A percentile compares a stretch with the other conserved stretches of the same genome.
Evolutionary conservation across 2,329 filamentous ascomycete genomes (phyloP).

Genomic region (Fusarium beomiforme): DNA sequence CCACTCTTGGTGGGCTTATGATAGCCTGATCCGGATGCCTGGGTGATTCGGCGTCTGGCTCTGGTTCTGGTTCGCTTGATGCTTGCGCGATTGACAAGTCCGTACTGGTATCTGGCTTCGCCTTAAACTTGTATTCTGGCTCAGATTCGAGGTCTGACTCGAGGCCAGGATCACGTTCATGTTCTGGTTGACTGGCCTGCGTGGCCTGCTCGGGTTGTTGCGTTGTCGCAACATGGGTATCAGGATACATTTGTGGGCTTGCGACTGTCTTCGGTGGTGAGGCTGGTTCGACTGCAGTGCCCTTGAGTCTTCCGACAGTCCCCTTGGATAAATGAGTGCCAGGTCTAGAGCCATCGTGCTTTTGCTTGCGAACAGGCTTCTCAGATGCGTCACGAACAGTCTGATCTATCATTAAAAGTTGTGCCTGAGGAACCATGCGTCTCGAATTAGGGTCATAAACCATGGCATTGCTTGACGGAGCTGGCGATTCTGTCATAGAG

Average conservation of each 20-base stretch:
- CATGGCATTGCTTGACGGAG: slow-evolving; percentile 54
- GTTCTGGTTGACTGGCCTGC: not conserved
- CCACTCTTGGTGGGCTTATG: not conserved
- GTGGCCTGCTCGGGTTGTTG: slow-evolving; percentile 2
- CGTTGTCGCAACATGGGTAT: not conserved
- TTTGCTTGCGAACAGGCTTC: slow-evolving; percentile 53
- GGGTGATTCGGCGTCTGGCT: not conserved
- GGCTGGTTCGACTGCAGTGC: slow-evolving; percentile 54
- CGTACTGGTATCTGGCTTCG: not conserved
- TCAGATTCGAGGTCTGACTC: slow-evolving; percentile 27
- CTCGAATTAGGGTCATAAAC: slow-evolving; percentile 74
- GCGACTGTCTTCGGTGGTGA: slow-evolving; percentile 41
- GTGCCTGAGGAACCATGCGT: slow-evolving; percentile 64
- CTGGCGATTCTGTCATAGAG: slow-evolving; percentile 53
- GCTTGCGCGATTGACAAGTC: not conserved
- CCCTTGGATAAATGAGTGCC: slow-evolving; percentile 62
- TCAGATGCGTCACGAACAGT: slow-evolving; percentile 52
- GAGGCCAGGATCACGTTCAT: not conserved
- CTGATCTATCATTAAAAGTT: slow-evolving; percentile 56
- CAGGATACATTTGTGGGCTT: slow-evolving; percentile 2
- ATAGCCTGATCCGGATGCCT: not conserved
- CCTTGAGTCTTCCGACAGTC: slow-evolving; percentile 62
- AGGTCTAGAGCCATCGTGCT: slow-evolving; percentile 51
- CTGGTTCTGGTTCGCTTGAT: slow-evolving; percentile 7
- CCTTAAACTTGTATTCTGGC: not conserved